A percentile compares a stretch with the other conserved stretches of the same genome.
Conservation (phyloP, 768 basidiomycete species). For the Lactarius trivialis region DNA sequence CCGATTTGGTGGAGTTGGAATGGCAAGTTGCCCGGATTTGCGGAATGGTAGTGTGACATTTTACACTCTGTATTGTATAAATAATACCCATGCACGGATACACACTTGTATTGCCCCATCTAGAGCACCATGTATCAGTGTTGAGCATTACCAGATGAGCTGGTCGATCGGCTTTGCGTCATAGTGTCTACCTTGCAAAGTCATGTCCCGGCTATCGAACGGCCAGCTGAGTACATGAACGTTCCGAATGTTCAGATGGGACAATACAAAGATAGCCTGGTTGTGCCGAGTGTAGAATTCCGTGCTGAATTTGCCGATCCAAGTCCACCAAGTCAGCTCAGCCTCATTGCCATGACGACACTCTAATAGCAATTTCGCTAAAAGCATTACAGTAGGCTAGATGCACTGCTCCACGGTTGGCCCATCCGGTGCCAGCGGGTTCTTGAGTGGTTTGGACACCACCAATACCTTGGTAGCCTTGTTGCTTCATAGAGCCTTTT, state of each 20-base stretch:
- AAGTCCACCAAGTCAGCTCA: neutral
- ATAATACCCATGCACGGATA: neutral
- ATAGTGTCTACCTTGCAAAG: neutral
- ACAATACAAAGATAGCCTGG: neutral
- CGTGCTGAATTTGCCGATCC: neutral
- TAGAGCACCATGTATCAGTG: neutral
- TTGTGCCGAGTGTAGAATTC: neutral
- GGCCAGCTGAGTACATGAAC: too few relatives aligned
- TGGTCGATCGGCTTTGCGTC: neutral
- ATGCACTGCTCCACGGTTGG: too few relatives aligned
- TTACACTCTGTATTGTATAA: neutral
- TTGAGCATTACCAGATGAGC: neutral
- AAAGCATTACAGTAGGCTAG: too few relatives aligned
- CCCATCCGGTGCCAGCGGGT: too few relatives aligned
- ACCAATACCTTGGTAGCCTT: too few relatives aligned
- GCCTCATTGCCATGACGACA: too few relatives aligned
- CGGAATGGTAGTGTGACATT: conserved; percentile 36
- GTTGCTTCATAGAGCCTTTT: too few relatives aligned
- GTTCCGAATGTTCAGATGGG: neutral
- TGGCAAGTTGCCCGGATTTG: conserved; percentile 41
- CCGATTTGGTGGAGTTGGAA: conserved; percentile 52
- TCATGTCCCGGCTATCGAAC: neutral
- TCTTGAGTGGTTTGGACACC: too few relatives aligned
- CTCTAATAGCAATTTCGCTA: too few relatives aligned
- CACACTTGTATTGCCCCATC: conserved; percentile 1